Percentiles rank a stretch among this genome's conserved stretches.
These are phyloP conservation scores for Jacaranda copaia DNA, from an alignment of 257 asterid genomes.

Conservation along the genomic window DNA sequence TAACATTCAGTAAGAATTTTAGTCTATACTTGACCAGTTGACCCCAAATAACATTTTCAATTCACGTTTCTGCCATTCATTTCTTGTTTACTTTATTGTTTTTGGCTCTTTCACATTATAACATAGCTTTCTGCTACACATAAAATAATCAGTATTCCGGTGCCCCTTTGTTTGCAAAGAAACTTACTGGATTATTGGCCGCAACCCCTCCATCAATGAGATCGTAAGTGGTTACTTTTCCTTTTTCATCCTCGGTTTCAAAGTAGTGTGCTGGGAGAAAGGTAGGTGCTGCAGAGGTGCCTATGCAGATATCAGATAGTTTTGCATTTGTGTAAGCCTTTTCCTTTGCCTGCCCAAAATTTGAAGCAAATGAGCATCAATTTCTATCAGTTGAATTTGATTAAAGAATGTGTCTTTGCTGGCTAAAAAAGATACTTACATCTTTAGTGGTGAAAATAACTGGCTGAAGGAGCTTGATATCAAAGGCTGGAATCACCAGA, in stretches of 20 bases:
- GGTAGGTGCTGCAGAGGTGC: slow-evolving; percentile 82
- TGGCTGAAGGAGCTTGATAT: slow-evolving; percentile 58
- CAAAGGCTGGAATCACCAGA: slow-evolving; percentile 58
- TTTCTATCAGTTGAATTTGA: not conserved
- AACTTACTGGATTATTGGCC: slow-evolving; percentile 70
- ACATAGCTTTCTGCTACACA: not conserved
- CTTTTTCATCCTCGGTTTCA: slow-evolving; percentile 47
- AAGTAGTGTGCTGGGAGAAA: slow-evolving; percentile 69
- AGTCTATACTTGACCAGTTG: too few species aligned
- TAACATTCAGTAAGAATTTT: too few species aligned
- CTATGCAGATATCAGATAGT: slow-evolving; percentile 62
- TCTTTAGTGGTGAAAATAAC: slow-evolving; percentile 48
- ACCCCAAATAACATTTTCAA: too few species aligned
- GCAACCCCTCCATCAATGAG: slow-evolving; percentile 75
- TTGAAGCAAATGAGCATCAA: not conserved
- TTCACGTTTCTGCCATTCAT: not conserved
- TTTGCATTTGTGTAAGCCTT: slow-evolving; percentile 51
- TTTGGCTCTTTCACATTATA: not conserved
- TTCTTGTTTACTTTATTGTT: not conserved
- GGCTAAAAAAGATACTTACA: slow-evolving; percentile 28
- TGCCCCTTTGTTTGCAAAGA: not conserved
- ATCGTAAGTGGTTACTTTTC: slow-evolving; percentile 43
- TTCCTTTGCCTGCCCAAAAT: slow-evolving; percentile 47
- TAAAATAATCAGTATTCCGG: too few species aligned
- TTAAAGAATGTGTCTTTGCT: not conserved